Percentiles rank a stretch among this genome's conserved stretches.
Conservation (phyloP, 2,329 filamentous ascomycete species). For the Aspergillus pseudoglaucus region DNA sequence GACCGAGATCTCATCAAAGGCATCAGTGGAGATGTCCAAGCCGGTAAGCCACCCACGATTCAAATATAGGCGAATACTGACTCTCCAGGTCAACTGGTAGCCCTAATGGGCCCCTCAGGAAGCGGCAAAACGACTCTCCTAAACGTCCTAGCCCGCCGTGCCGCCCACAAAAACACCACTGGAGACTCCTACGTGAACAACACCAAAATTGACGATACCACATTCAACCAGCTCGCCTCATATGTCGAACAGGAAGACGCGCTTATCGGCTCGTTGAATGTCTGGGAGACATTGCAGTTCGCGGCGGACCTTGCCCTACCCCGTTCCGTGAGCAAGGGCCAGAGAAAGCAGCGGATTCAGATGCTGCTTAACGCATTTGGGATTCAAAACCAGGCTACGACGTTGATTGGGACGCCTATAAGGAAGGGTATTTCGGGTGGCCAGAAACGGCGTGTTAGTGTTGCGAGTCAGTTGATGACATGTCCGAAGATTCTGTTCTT, state of each 20-base stretch:
- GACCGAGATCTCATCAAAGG: constrained; percentile 61
- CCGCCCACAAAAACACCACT: constrained; percentile 47
- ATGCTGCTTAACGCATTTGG: constrained; percentile 67
- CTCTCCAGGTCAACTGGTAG: constrained; percentile 60
- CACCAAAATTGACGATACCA: constrained; percentile 42
- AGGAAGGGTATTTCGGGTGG: constrained; percentile 78
- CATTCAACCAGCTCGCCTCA: constrained; percentile 60
- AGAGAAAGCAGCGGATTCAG: constrained; percentile 58
- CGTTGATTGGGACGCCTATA: constrained; percentile 73
- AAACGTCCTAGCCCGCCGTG: constrained; percentile 66
- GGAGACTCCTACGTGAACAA: constrained; percentile 61
- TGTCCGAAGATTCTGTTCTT: constrained; percentile 74
- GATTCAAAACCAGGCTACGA: constrained; percentile 60
- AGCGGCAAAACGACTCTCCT: constrained; percentile 78
- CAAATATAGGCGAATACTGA: not conserved
- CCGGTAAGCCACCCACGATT: constrained; percentile 38
- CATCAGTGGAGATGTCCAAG: constrained; percentile 58
- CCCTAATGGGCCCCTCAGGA: constrained; percentile 71
- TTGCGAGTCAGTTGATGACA: constrained; percentile 76
- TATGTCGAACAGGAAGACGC: constrained; percentile 89
- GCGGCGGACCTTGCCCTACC: constrained; percentile 61
- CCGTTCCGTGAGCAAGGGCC: constrained; percentile 47
- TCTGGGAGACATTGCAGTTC: constrained; percentile 72
- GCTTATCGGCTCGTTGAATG: constrained; percentile 72
- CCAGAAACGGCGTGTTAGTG: constrained; percentile 73